Percentiles rank a stretch among this genome's conserved stretches.
Evolutionary conservation across 2,329 filamentous ascomycete species (phyloP).

Genomic region (Fusarium sp.): DNA sequence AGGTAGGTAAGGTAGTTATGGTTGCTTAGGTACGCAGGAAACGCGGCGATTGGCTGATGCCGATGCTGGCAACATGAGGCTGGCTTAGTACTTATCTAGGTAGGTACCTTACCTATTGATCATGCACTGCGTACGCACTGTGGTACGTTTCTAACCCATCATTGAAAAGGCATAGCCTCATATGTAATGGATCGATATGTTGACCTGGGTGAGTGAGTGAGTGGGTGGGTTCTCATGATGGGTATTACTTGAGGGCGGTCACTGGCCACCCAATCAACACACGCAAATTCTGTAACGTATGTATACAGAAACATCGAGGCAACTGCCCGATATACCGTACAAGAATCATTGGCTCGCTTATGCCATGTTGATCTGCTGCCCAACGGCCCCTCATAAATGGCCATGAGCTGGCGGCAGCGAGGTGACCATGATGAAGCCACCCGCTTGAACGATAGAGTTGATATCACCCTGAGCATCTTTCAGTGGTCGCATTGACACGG

Average conservation of each 20-base stretch:
- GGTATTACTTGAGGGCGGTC: neutral
- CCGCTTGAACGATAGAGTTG: neutral
- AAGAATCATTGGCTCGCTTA: neutral
- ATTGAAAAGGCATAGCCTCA: neutral
- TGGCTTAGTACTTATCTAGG: neutral
- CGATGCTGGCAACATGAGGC: neutral
- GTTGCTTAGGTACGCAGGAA: neutral
- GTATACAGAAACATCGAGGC: too few relatives aligned
- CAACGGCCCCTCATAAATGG: neutral
- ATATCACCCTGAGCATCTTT: neutral
- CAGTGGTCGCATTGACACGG: too few relatives aligned
- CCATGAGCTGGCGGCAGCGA: neutral
- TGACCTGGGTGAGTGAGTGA: neutral
- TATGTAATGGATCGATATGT: too few relatives aligned
- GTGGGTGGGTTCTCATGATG: neutral
- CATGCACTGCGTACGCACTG: neutral
- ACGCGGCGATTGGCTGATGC: neutral
- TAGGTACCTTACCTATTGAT: neutral
- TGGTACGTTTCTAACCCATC: too few relatives aligned
- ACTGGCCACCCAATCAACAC: neutral
- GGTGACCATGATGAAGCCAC: conserved; percentile 10
- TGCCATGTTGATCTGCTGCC: neutral
- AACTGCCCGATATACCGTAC: neutral
- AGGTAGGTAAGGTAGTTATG: neutral
- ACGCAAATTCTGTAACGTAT: neutral